Evolutionary conservation across 257 asterid genomes (phyloP).

Genomic region (Coffea eugenioides): DNA sequence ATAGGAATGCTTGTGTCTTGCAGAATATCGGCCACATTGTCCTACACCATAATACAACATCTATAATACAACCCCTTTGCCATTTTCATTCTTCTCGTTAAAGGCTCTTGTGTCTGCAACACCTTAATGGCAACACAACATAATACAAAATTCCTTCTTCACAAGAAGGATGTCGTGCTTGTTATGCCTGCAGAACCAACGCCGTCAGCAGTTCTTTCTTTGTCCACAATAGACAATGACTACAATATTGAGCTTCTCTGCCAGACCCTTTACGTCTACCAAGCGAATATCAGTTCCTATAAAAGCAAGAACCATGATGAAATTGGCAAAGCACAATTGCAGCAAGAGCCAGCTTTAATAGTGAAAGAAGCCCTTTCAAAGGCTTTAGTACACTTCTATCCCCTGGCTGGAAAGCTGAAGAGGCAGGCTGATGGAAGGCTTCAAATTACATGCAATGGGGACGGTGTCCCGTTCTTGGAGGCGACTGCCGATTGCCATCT

Average conservation of each 20-base stretch:
- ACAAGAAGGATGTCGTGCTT: slow-evolving; percentile 22
- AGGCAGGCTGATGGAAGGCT: slow-evolving; percentile 17
- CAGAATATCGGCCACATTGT: too few relatives aligned
- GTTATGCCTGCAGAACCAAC: slow-evolving; percentile 17
- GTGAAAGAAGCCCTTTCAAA: slow-evolving; percentile 20
- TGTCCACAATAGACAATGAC: slow-evolving; percentile 24
- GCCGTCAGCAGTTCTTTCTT: slow-evolving; percentile 17
- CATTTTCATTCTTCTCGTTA: background rate
- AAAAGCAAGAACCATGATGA: background rate
- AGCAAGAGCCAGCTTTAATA: slow-evolving; percentile 10
- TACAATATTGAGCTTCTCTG: slow-evolving; percentile 22
- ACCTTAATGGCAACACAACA: slow-evolving; percentile 7
- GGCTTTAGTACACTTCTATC: slow-evolving; percentile 22
- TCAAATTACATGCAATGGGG: slow-evolving; percentile 19
- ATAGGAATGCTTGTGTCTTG: too few relatives aligned
- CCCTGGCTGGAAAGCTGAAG: slow-evolving; percentile 29
- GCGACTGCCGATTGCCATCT: slow-evolving; percentile 7
- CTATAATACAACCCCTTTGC: too few relatives aligned
- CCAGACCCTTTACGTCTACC: slow-evolving; percentile 26
- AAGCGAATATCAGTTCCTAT: background rate
- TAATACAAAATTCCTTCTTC: background rate
- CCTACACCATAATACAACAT: too few relatives aligned
- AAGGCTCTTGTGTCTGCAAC: background rate
- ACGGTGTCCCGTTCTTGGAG: slow-evolving; percentile 26
- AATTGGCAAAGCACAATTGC: background rate